Evolutionary conservation across 768 basidiomycete genomes (phyloP).

Genomic region (Lentinula lateritia): DNA sequence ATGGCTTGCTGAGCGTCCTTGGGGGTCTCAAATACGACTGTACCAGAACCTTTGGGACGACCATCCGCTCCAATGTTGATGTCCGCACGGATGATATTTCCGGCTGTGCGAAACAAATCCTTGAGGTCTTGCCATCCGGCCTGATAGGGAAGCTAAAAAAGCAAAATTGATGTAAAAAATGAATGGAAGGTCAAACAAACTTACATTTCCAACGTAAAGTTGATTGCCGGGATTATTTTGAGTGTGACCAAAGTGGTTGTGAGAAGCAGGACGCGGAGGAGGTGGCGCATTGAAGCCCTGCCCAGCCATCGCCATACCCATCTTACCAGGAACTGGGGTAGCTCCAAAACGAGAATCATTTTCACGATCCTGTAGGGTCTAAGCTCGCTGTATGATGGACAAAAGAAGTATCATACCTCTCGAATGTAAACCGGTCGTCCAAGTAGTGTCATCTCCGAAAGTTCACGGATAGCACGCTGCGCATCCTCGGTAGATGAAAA

Average conservation of each 20-base stretch:
- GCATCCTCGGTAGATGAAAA: slow-evolving; percentile 87
- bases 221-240: slow-evolving; percentile 79
- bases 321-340: slow-evolving; percentile 92
- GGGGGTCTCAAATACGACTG: slow-evolving; percentile 88
- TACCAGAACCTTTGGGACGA: slow-evolving; percentile 94
- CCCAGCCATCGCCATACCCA: slow-evolving; percentile 95
- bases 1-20: slow-evolving; percentile 92
- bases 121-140: slow-evolving; percentile 99
- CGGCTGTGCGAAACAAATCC: slow-evolving; percentile 93
- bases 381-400: not conserved
- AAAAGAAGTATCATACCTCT: slow-evolving; percentile 54
- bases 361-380: slow-evolving; percentile 82
- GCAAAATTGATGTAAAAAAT: not conserved
- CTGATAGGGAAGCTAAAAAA: slow-evolving; percentile 84
- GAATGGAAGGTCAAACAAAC: slow-evolving; percentile 15
- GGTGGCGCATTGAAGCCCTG: slow-evolving; percentile 75
- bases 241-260: slow-evolving; percentile 25
- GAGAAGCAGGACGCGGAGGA: slow-evolving; percentile 73
- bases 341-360: slow-evolving; percentile 93
- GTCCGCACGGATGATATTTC: slow-evolving; percentile 93
- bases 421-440: slow-evolving; percentile 95
- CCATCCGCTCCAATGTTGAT: slow-evolving; percentile 93
- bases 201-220: slow-evolving; percentile 87
- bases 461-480: slow-evolving; percentile 82
- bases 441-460: slow-evolving; percentile 85